Base-by-base conservation (phyloP, 768 basidiomycete genomes). In the Galerina marginata region DNA sequence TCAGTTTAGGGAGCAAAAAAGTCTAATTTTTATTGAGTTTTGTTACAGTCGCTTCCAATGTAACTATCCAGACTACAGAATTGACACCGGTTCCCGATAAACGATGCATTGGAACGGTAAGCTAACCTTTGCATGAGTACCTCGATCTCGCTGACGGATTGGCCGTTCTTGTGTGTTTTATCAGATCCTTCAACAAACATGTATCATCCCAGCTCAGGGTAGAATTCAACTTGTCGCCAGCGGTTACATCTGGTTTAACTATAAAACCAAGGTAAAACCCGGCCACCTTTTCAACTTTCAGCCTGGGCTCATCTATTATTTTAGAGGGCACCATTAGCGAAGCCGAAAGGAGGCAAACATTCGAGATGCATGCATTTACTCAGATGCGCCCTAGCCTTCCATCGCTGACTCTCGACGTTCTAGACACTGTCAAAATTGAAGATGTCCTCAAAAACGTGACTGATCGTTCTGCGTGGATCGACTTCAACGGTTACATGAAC, bases 241-340 rank as follows among this genome's bases (percentile, higher is more conserved):
- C 15, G 71, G 71, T 7, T 70, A 71, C 38, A 65, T 71, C 50
- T 71, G 71, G 71, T 64, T 71, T 49, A 67, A 64, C 15, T 71
- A 70, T 58, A 67, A 70, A 61, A 69, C 67, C 16, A 64, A 65
- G 58, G 69, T 65, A 16, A 42, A 40, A 4, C 14, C 10, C 11
- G 14, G 16, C 6, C 20, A 23, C 4, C 38, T 33, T 43, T 56
- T 16, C 23, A 2, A 9, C 9, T 36, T 45, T 43, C 15, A 16
- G 36, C 26, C 39, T 40, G 5, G 54, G 10, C 15, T 29, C n/a
- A 37, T n/a, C 12, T 42, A 53, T 39, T 25, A n/a, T 38, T 11
- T 4, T 25, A 71, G 71, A 61, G 71, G 42, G 67, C 71, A 2
- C 69, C 71, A 42, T 46, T 70, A 6, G 69, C 65, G 12, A 68